Conservation (phyloP, 805 yeast species). For the Priceomyces melissophilus region DNA sequence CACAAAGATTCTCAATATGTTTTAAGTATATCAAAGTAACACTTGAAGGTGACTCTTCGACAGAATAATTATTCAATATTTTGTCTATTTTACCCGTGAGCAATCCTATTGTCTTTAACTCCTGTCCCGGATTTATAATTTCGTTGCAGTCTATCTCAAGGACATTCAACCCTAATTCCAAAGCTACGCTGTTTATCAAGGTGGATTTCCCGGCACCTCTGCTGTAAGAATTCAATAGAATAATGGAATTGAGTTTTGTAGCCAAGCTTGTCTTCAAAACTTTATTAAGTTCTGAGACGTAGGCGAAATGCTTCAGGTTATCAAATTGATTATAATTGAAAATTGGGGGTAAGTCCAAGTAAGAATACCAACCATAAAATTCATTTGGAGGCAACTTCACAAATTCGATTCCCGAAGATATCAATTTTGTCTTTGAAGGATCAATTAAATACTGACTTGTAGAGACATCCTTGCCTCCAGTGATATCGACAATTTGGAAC, state of each 20-base stretch:
- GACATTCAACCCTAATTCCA: slow-evolving; percentile 61
- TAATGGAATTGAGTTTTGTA: slow-evolving; percentile 51
- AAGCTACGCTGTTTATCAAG: slow-evolving; percentile 51
- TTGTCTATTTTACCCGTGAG: slow-evolving; percentile 75
- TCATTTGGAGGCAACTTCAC: slow-evolving; percentile 33
- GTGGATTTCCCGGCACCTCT: slow-evolving; percentile 80
- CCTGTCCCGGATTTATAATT: slow-evolving; percentile 64
- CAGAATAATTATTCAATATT: slow-evolving; percentile 31
- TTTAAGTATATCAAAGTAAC: slow-evolving; percentile 53
- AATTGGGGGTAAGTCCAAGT: slow-evolving; percentile 39
- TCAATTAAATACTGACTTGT: slow-evolving; percentile 56
- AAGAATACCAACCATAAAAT: slow-evolving; percentile 43
- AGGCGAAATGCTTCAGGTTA: slow-evolving; percentile 27
- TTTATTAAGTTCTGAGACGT: slow-evolving; percentile 49
- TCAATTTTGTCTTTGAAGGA: slow-evolving; percentile 63
- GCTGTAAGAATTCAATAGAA: slow-evolving; percentile 64
- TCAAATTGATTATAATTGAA: slow-evolving; percentile 31
- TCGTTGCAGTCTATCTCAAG: slow-evolving; percentile 70
- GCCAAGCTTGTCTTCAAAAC: slow-evolving; percentile 52
- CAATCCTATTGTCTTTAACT: slow-evolving; percentile 73
- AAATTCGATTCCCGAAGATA: slow-evolving; percentile 59
- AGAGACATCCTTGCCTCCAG: slow-evolving; percentile 25
- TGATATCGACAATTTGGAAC: slow-evolving; percentile 66
- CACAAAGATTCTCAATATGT: slow-evolving; percentile 76
- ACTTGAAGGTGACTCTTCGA: slow-evolving; percentile 3